Conservation (phyloP, 2,329 filamentous ascomycete genomes). For the Ophiocordyceps camponoti-saundersi region DNA sequence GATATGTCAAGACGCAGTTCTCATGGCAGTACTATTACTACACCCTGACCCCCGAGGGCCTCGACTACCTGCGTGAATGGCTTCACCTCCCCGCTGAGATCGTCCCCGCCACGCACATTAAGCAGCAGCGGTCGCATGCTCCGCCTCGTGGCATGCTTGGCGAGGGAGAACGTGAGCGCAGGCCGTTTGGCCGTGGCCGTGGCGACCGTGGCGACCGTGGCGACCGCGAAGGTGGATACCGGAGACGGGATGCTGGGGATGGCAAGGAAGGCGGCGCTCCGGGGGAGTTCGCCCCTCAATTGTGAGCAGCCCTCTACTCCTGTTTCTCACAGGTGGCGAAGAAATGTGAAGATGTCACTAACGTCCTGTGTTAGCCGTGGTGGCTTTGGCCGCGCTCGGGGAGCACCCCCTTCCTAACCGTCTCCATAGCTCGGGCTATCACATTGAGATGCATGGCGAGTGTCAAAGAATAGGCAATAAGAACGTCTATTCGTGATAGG, state of each 20-base stretch:
- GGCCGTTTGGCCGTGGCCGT: conserved; percentile 69
- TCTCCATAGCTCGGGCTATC: conserved; percentile 22
- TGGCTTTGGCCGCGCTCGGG: conserved; percentile 72
- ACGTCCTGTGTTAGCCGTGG: conserved; percentile 43
- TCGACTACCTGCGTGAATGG: conserved; percentile 99
- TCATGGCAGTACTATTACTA: conserved; percentile 99
- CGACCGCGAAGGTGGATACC: conserved; percentile 79
- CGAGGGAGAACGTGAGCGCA: conserved; percentile 64
- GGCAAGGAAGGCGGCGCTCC: conserved; percentile 86
- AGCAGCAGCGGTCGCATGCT: conserved; percentile 97
- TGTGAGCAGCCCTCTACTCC: conserved; percentile 36
- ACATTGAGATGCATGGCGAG: conserved; percentile 26
- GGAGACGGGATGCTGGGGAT: conserved; percentile 73
- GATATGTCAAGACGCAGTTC: conserved; percentile 99
- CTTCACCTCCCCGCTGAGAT: conserved; percentile 99
- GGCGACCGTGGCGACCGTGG: conserved; percentile 60
- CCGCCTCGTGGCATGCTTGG: conserved; percentile 98
- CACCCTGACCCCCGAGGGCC: conserved; percentile 97
- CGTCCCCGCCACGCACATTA: conserved; percentile 98
- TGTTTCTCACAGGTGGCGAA: neutral
- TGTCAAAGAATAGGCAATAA: conserved; percentile 6
- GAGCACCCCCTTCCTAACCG: conserved; percentile 49
- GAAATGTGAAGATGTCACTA: neutral
- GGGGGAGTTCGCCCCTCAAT: conserved; percentile 81
- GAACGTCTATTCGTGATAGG: conserved; percentile 22